Conservation (phyloP, 345 rosid species). For the Citrus hindsii region DNA sequence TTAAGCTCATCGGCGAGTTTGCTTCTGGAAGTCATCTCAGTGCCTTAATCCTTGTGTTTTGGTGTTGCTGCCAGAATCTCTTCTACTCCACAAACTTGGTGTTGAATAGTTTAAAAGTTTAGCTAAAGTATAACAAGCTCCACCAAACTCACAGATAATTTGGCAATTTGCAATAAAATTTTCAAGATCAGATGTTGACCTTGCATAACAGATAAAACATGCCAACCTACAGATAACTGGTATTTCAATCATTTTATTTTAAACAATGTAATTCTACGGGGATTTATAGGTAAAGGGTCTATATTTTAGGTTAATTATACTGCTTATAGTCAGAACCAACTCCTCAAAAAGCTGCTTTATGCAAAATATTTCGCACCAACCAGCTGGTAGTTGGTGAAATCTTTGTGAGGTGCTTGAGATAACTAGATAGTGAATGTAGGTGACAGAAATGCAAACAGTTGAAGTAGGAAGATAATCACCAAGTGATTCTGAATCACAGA, state of each 20-base stretch:
- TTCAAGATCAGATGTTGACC: not conserved
- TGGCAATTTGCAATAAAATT: not conserved
- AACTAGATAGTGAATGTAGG: not conserved
- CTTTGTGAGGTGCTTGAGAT: not conserved
- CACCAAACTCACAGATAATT: not conserved
- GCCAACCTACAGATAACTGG: not conserved
- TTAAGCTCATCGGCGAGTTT: not conserved
- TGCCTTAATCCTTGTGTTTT: not conserved
- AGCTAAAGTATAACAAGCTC: conserved; percentile 4
- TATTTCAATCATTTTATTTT: not conserved
- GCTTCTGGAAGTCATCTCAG: not conserved
- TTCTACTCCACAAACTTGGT: conserved; percentile 28
- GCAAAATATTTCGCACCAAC: not conserved
- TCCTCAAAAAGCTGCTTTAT: not conserved
- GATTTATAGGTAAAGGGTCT: not conserved
- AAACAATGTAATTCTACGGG: not conserved
- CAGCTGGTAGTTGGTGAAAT: not conserved
- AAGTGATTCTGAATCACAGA: not conserved
- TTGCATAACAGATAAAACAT: not conserved
- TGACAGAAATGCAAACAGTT: not conserved
- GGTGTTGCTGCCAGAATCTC: conserved; percentile 14
- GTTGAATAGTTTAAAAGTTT: conserved; percentile 8
- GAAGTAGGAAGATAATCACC: not conserved
- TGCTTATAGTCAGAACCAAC: not conserved
- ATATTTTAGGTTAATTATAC: not conserved